phyloP scores from a whole-genome alignment of 2,329 filamentous ascomycete species.

The Phialophora verrucosa region DNA sequence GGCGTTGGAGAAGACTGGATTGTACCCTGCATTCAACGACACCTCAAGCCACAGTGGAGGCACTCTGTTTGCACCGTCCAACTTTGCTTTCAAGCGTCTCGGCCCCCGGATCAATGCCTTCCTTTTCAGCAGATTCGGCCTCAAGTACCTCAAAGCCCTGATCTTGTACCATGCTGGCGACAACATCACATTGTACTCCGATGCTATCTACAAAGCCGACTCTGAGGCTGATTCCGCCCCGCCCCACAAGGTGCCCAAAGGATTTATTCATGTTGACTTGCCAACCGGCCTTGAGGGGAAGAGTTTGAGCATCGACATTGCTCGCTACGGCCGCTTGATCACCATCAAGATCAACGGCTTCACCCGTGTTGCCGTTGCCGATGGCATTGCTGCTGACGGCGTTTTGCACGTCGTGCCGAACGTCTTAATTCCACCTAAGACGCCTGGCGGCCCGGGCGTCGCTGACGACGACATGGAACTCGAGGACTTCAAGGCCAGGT shows the following conservation, averaged over 20 bases:
- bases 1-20: slow-evolving; percentile 74
- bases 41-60: slow-evolving; percentile 64
- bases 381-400: slow-evolving; percentile 77
- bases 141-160: slow-evolving; percentile 76
- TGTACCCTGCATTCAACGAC: slow-evolving; percentile 66
- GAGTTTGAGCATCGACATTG: slow-evolving; percentile 73
- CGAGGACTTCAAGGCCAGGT: slow-evolving; percentile 65
- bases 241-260: slow-evolving; percentile 46
- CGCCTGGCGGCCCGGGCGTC: slow-evolving; percentile 47
- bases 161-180: slow-evolving; percentile 79
- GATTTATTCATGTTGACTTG: slow-evolving; percentile 66
- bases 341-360: slow-evolving; percentile 78
- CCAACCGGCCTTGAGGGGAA: slow-evolving; percentile 72
- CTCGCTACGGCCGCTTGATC: slow-evolving; percentile 69
- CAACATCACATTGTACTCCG: slow-evolving; percentile 79
- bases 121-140: slow-evolving; percentile 77
- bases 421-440: slow-evolving; percentile 77
- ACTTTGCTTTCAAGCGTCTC: slow-evolving; percentile 78
- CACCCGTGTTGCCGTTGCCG: slow-evolving; percentile 67
- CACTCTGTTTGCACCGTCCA: slow-evolving; percentile 81
- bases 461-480: slow-evolving; percentile 55
- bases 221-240: slow-evolving; percentile 30
- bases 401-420: slow-evolving; percentile 77
- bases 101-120: slow-evolving; percentile 78
- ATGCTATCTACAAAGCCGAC: slow-evolving; percentile 71